These are phyloP conservation scores for Leucaena leucocephala DNA, from an alignment of 306 rosid genomes.

Conservation along the genomic window DNA sequence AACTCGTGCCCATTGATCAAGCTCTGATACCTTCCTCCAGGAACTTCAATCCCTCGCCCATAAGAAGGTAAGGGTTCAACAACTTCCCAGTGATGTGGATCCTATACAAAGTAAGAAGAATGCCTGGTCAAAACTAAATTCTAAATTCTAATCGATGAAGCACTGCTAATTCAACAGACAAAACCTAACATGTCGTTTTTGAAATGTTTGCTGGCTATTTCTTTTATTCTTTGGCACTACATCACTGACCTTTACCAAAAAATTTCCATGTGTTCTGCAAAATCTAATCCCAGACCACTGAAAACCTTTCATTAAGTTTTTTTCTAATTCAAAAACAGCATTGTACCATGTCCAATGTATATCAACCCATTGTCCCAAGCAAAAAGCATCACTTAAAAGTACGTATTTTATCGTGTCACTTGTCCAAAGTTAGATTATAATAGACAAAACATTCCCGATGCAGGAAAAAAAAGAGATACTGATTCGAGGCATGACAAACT, in stretches of 20 bases:
- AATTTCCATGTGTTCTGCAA: neutral
- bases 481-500: neutral
- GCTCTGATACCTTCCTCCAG: slow-evolving; percentile 81
- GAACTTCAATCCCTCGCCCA: slow-evolving; percentile 88
- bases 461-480: neutral
- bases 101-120: slow-evolving; percentile 51
- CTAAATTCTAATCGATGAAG: neutral
- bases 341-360: too few relatives aligned
- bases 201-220: neutral
- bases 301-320: neutral
- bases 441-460: neutral
- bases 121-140: slow-evolving; percentile 22
- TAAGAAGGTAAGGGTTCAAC: slow-evolving; percentile 90
- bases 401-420: neutral
- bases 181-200: neutral
- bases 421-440: neutral
- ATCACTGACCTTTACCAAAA: neutral
- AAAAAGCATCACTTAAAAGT: neutral
- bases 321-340: neutral
- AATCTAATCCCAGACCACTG: neutral
- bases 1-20: slow-evolving; percentile 84
- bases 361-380: neutral
- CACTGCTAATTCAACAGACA: neutral
- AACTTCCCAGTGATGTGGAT: slow-evolving; percentile 78
- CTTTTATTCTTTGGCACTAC: neutral